Conservation (phyloP, 208 protist species). For the Trichomonas vaginalis region DNA sequence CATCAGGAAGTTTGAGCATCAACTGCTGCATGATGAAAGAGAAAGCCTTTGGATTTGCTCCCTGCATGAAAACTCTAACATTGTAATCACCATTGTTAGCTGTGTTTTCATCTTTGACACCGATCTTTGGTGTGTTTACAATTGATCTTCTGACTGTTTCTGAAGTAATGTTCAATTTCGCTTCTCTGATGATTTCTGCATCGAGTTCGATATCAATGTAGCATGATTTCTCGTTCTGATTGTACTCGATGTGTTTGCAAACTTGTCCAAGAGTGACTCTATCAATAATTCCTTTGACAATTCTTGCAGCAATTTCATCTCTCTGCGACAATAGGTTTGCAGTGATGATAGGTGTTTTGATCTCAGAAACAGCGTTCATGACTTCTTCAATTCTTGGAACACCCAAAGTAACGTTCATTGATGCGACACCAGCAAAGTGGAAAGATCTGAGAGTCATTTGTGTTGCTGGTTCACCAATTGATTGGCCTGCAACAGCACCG, state of each 20-base stretch:
- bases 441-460: constrained; percentile 99
- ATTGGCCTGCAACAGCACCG: constrained; percentile 91
- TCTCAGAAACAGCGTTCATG: constrained; percentile 91
- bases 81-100: background rate
- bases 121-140: background rate
- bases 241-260: background rate
- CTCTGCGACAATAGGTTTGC: constrained; percentile 52
- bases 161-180: background rate
- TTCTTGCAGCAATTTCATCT: constrained; percentile 29
- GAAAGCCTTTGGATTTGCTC: background rate
- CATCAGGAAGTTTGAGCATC: constrained; percentile 23
- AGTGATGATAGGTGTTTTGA: constrained; percentile 91
- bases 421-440: constrained; percentile 97
- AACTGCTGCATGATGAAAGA: constrained; percentile 18
- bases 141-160: background rate
- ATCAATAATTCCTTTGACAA: background rate
- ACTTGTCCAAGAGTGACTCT: background rate
- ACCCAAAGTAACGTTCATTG: constrained; percentile 78
- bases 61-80: background rate
- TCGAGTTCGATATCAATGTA: constrained; percentile 9
- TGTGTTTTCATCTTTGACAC: constrained; percentile 1
- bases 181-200: background rate
- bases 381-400: constrained; percentile 86
- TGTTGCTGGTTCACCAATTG: constrained; percentile 95
- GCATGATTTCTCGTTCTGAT: background rate